A percentile compares a stretch with the other conserved stretches of the same genome.
These are phyloP conservation scores for Postia placenta DNA, from an alignment of 768 basidiomycete species.

Conservation along the genomic window DNA sequence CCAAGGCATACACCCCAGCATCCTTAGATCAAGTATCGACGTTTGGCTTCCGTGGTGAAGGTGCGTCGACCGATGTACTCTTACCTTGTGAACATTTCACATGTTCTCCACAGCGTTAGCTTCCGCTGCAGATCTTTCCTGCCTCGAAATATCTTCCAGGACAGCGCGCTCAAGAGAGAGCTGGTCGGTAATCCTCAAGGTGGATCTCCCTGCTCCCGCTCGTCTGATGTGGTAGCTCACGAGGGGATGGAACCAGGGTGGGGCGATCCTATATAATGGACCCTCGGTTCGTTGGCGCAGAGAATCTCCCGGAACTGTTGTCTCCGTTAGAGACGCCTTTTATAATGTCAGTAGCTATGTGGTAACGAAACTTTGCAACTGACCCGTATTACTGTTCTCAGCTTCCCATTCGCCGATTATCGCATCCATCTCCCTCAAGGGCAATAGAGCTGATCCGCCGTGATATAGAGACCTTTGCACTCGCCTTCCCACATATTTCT, in stretches of 20 bases:
- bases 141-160: constrained; percentile 80
- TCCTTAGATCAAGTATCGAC: constrained; percentile 49
- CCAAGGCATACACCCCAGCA: constrained; percentile 55
- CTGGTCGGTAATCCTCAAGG: constrained; percentile 79
- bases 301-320: constrained; percentile 70
- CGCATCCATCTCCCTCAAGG: constrained; percentile 53
- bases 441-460: constrained; percentile 64
- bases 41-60: constrained; percentile 95
- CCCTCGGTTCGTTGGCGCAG: constrained; percentile 71
- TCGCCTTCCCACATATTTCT: constrained; percentile 64
- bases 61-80: constrained; percentile 32
- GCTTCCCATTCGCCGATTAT: constrained; percentile 76
- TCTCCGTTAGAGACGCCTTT: constrained; percentile 85
- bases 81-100: neutral
- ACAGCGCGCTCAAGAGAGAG: constrained; percentile 54
- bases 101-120: constrained; percentile 55
- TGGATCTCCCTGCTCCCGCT: constrained; percentile 18
- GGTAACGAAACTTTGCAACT: too few relatives aligned
- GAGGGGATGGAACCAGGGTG: constrained; percentile 46
- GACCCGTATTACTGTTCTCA: constrained; percentile 22
- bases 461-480: constrained; percentile 66
- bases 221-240: neutral
- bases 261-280: constrained; percentile 62
- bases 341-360: constrained; percentile 57
- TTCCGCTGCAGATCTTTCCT: constrained; percentile 73